Conservation (phyloP, 768 basidiomycete genomes). For the Pholiota molesta region DNA sequence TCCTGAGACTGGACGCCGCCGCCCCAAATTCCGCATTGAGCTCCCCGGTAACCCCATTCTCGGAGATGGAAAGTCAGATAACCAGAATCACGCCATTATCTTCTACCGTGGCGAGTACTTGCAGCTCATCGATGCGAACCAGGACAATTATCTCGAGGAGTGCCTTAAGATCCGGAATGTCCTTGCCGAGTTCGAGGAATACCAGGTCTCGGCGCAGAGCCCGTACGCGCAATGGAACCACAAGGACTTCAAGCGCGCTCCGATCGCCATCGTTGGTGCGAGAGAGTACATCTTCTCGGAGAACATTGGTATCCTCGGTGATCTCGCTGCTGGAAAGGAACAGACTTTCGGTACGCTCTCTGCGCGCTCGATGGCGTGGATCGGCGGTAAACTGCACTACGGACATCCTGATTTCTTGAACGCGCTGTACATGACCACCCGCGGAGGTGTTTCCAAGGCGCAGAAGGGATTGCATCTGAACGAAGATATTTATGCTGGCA, state of each 20-base stretch:
- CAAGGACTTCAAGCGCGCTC: conserved; percentile 84
- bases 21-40: conserved; percentile 98
- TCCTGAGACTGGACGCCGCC: conserved; percentile 82
- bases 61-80: conserved; percentile 99
- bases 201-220: conserved; percentile 78
- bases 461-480: conserved; percentile 99
- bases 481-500: conserved; percentile 99
- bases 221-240: conserved; percentile 92
- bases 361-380: conserved; percentile 95
- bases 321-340: conserved; percentile 98
- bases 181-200: conserved; percentile 98
- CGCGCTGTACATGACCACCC: conserved; percentile 96
- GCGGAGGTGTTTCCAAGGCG: conserved; percentile 97
- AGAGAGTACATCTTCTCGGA: conserved; percentile 99
- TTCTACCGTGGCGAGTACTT: conserved; percentile 99
- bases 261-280: conserved; percentile 97
- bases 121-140: conserved; percentile 99
- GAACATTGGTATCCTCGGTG: conserved; percentile 98
- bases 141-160: conserved; percentile 99
- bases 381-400: conserved; percentile 98
- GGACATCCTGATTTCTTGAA: conserved; percentile 99
- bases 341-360: conserved; percentile 98
- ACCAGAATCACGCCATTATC: conserved; percentile 99
- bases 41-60: conserved; percentile 98
- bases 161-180: conserved; percentile 99